These are phyloP conservation scores for Lactarius akahatsu DNA, from an alignment of 768 basidiomycete species.

Conservation along the genomic window DNA sequence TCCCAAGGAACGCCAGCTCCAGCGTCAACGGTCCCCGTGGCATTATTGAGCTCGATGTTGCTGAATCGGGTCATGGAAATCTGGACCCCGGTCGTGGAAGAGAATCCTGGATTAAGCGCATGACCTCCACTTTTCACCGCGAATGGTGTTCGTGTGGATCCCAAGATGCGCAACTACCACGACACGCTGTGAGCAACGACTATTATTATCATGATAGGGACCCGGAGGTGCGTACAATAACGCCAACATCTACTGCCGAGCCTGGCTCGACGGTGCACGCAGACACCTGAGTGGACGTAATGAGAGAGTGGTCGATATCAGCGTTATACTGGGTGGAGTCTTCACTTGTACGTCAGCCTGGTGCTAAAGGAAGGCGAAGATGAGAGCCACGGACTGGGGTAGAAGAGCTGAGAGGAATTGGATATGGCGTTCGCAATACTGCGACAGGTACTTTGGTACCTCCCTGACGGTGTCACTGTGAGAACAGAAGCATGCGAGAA, in stretches of 20 bases:
- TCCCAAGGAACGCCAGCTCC: slow-evolving; percentile 34
- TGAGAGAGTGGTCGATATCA: too few relatives aligned
- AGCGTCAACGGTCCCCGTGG: slow-evolving; percentile 20
- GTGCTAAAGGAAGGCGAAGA: background rate
- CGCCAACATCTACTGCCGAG: slow-evolving; percentile 24
- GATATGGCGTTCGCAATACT: too few relatives aligned
- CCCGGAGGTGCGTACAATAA: slow-evolving; percentile 16
- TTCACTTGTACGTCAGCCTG: background rate
- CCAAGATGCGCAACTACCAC: slow-evolving; percentile 21
- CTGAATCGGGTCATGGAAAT: slow-evolving; percentile 33
- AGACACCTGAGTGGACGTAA: too few relatives aligned
- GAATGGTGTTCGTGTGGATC: background rate
- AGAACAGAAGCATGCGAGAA: background rate
- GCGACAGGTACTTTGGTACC: too few relatives aligned
- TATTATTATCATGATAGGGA: too few relatives aligned
- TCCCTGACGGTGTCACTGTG: slow-evolving; percentile 2
- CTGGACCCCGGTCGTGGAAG: slow-evolving; percentile 33
- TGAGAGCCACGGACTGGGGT: background rate
- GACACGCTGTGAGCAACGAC: background rate
- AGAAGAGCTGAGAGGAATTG: background rate
- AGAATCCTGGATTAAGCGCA: slow-evolving; percentile 29
- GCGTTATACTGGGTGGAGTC: background rate
- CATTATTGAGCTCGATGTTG: slow-evolving; percentile 2
- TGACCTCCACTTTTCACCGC: slow-evolving; percentile 28
- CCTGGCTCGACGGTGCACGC: slow-evolving; percentile 30